phyloP scores from a whole-genome alignment of 2,329 filamentous ascomycete species.

The Lachnellula hyalina region DNA sequence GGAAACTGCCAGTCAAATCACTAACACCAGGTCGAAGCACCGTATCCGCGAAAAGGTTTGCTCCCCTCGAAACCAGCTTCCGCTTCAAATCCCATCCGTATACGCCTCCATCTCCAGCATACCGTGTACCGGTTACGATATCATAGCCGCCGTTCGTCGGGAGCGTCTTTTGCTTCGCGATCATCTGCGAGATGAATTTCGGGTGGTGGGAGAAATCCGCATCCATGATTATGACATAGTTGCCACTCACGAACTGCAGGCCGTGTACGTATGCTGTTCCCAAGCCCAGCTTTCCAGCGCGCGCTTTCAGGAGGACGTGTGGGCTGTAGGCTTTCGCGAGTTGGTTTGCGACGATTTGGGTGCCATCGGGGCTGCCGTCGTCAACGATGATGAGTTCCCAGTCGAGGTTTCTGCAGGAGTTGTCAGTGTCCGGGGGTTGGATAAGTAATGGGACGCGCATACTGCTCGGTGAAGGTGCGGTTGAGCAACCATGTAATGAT shows the following conservation, averaged over 20 bases:
- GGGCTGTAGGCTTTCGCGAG: slow-evolving; percentile 79
- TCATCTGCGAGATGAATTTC: slow-evolving; percentile 97
- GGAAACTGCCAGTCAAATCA: slow-evolving; percentile 84
- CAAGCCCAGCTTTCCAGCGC: slow-evolving; percentile 60
- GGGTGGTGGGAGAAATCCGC: slow-evolving; percentile 99
- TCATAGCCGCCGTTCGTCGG: slow-evolving; percentile 66
- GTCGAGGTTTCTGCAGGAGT: slow-evolving; percentile 66
- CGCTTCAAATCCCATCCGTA: slow-evolving; percentile 95
- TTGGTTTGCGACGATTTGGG: slow-evolving; percentile 83
- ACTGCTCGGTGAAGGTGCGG: slow-evolving; percentile 87
- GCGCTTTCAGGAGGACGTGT: slow-evolving; percentile 78
- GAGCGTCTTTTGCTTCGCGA: slow-evolving; percentile 63
- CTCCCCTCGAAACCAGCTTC: slow-evolving; percentile 77
- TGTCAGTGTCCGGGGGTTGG: background rate
- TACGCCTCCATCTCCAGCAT: slow-evolving; percentile 83
- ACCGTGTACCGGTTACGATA: slow-evolving; percentile 94
- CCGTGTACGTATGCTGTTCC: slow-evolving; percentile 31
- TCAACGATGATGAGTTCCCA: slow-evolving; percentile 98
- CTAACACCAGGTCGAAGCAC: slow-evolving; percentile 87
- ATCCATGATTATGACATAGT: slow-evolving; percentile 99
- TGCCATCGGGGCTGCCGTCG: slow-evolving; percentile 95
- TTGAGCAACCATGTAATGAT: slow-evolving; percentile 94
- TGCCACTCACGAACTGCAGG: slow-evolving; percentile 74
- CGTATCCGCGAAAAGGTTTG: slow-evolving; percentile 92
- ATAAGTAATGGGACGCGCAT: slow-evolving; percentile 35